Evolutionary conservation across 495 filamentous ascomycete genomes (phyloP).

Genomic region (Aspergillus ellipticus): DNA sequence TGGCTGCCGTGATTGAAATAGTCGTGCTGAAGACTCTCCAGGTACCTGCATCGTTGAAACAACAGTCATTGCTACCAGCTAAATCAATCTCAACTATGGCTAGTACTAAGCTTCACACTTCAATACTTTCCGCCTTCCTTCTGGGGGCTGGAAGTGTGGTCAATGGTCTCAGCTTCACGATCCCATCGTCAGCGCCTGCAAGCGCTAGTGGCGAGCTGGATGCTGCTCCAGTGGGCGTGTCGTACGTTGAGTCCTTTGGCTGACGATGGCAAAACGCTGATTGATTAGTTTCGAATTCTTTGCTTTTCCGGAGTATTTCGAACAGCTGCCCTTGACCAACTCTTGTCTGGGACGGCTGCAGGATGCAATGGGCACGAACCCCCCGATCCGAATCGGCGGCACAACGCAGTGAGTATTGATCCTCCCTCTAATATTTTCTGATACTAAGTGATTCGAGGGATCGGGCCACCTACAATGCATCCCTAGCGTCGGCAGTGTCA

Average conservation of each 20-base stretch:
- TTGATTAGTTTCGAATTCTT: slow-evolving; percentile 52
- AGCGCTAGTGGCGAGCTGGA: slow-evolving; percentile 7
- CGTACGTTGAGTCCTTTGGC: slow-evolving; percentile 29
- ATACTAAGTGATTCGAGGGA: slow-evolving; percentile 27
- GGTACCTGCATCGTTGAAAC: background rate
- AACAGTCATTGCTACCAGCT: background rate
- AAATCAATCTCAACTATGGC: background rate
- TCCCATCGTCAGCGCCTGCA: slow-evolving; percentile 6
- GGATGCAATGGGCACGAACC: slow-evolving; percentile 51
- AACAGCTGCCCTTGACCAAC: slow-evolving; percentile 49
- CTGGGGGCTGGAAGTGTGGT: background rate
- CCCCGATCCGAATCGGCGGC: slow-evolving; percentile 57
- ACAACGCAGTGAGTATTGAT: slow-evolving; percentile 45
- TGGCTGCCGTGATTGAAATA: background rate
- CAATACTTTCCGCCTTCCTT: background rate
- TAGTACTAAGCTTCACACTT: background rate
- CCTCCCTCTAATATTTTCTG: too few relatives aligned
- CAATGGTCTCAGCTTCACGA: slow-evolving; percentile 4
- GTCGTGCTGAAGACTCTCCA: background rate
- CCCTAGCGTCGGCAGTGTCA: slow-evolving; percentile 46
- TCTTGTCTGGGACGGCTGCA: slow-evolving; percentile 55
- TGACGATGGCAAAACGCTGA: background rate
- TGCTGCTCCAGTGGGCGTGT: slow-evolving; percentile 49
- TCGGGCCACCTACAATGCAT: slow-evolving; percentile 50
- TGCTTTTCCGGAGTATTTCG: slow-evolving; percentile 56